Evolutionary conservation across 495 filamentous ascomycete genomes (phyloP), one percentile per base, ranked within the genome.

Genomic region (Aspergillus campestris): DNA sequence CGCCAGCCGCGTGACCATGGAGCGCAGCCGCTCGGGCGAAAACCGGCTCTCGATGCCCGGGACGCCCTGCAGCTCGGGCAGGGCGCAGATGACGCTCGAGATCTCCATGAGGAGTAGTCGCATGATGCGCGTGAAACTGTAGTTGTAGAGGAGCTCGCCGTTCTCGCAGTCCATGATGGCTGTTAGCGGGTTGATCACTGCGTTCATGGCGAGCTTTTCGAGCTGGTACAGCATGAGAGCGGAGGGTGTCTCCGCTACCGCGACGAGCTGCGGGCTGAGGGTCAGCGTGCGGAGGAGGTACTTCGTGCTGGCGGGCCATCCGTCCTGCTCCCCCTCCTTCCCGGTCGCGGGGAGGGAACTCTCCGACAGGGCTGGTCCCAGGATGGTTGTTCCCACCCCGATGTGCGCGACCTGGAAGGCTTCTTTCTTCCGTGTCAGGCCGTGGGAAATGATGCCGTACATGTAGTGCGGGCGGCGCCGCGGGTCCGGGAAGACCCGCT

Each of bases 121-220:
- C 52, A 79, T 78, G 10, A 75, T 58, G 27, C 80, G 67, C 1
- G 70, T 70, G 4, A 81, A 68, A 38, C 74, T 61, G 47, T 72
- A 72, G 44, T 77, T 77, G 51, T 72, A 73, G 5, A 94, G 73
- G 0, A 95, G 57, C 32, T 76, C 70, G 24, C 90, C 86, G 51
- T 96, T 95, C 34, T 73, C 69, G 57, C 81, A 83, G 44, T 82
- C 69, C 43, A 87, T 69, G 3, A 94, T 58, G 4, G 77, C 83
- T 0, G 89, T 91, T 5, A 96, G 61, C 0, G 91, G 87, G 57
- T 92, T 87, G 43, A 97, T 80, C 40, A 91, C 66, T 33, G 78
- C 71, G 58, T 94, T 92, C 48, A 90, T 71, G 9, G 82, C 85
- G 1, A 96, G 70, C 57, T 94, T 84, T 43, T 90, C 83, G 7